Evolutionary conservation across 2,329 filamentous ascomycete species (phyloP).

Genomic region (Aspergillus viridinutans): DNA sequence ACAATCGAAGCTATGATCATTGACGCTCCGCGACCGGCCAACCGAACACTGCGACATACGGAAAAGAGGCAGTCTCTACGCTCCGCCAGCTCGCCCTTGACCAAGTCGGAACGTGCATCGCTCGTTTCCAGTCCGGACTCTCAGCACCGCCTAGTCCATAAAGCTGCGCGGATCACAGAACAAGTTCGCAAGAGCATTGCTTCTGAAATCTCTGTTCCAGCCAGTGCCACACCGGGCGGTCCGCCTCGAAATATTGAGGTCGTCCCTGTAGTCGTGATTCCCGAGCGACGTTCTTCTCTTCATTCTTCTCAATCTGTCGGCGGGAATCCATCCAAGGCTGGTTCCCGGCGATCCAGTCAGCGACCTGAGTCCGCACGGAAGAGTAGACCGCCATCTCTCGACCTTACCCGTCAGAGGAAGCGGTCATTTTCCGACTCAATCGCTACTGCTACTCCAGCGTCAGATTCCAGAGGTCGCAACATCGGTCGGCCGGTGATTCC

Average conservation of each 20-base stretch:
- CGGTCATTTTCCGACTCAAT: slow-evolving; percentile 41
- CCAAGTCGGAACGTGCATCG: slow-evolving; percentile 44
- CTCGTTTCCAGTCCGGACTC: slow-evolving; percentile 40
- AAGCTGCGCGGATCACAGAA: slow-evolving; percentile 47
- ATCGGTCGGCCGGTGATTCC: slow-evolving; percentile 34
- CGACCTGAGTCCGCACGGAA: slow-evolving; percentile 36
- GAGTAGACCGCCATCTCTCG: slow-evolving; percentile 27
- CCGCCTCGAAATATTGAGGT: slow-evolving; percentile 34
- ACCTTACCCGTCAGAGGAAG: slow-evolving; percentile 29
- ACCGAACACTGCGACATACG: slow-evolving; percentile 49
- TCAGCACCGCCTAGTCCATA: slow-evolving; percentile 49
- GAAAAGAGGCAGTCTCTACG: slow-evolving; percentile 51
- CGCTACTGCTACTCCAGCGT: slow-evolving; percentile 21
- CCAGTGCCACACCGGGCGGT: slow-evolving; percentile 27
- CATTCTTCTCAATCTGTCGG: slow-evolving; percentile 36
- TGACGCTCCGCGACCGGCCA: slow-evolving; percentile 44
- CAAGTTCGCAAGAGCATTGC: slow-evolving; percentile 41
- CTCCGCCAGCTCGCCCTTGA: slow-evolving; percentile 43
- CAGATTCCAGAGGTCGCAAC: slow-evolving; percentile 25
- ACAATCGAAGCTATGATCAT: slow-evolving; percentile 56
- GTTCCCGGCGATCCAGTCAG: slow-evolving; percentile 36
- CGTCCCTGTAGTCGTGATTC: slow-evolving; percentile 47
- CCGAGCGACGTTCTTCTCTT: slow-evolving; percentile 44
- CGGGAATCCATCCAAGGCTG: slow-evolving; percentile 33
- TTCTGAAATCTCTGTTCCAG: slow-evolving; percentile 39